A percentile compares a stretch with the other conserved stretches of the same genome.
Evolutionary conservation across 1,284 basidiomycete genomes (phyloP).

Genomic region (Athelia psychrophila): DNA sequence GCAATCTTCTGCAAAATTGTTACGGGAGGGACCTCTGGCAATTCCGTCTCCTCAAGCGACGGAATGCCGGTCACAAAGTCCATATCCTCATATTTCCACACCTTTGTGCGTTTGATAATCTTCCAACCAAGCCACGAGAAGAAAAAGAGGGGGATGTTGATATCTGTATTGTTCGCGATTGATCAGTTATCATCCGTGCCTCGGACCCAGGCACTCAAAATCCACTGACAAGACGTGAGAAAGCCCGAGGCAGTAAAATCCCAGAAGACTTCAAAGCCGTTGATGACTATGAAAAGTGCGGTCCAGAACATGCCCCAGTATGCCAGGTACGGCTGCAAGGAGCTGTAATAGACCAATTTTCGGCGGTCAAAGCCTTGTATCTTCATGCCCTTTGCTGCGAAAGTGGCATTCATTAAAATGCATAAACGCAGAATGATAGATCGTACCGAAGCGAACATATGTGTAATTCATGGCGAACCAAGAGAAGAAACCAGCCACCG

Average conservation of each 20-base stretch:
- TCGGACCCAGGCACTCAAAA: too few relatives aligned
- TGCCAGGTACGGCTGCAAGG: conserved; percentile 55
- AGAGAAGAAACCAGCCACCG: conserved; percentile 48
- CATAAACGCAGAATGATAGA: conserved; percentile 1
- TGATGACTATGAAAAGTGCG: conserved; percentile 56
- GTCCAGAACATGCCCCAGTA: conserved; percentile 58
- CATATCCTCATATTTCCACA: conserved; percentile 14
- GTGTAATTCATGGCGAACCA: conserved; percentile 74
- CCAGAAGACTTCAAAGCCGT: conserved; percentile 64
- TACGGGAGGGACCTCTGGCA: too few relatives aligned
- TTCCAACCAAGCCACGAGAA: conserved; percentile 35
- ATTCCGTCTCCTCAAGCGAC: background rate
- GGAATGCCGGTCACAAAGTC: background rate
- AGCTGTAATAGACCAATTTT: conserved; percentile 54
- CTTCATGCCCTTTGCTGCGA: conserved; percentile 47
- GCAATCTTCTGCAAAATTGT: too few relatives aligned
- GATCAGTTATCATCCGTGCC: too few relatives aligned
- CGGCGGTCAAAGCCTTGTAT: conserved; percentile 62
- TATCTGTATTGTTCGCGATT: conserved; percentile 31
- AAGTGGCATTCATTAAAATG: background rate
- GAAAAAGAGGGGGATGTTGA: conserved; percentile 44
- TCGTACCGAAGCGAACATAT: conserved; percentile 72
- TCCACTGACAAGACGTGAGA: conserved; percentile 46
- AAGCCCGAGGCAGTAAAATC: conserved; percentile 57
- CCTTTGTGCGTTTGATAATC: conserved; percentile 11